These are phyloP conservation scores for Inga leiocalycina DNA, from an alignment of 306 rosid genomes.

Conservation along the genomic window DNA sequence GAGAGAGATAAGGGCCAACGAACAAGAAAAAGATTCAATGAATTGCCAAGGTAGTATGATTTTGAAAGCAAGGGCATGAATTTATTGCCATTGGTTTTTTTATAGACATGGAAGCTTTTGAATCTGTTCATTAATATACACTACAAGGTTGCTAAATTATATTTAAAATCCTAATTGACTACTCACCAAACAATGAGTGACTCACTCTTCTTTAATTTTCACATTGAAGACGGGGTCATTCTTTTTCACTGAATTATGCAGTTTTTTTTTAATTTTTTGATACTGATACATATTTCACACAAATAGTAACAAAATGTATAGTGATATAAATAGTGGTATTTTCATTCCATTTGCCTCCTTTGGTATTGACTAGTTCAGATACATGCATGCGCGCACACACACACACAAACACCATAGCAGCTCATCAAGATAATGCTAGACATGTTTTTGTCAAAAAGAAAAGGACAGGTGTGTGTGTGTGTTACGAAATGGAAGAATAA, in stretches of 20 bases:
- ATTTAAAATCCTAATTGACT: constrained; percentile 21
- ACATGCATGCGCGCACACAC: not conserved
- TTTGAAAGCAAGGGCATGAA: not conserved
- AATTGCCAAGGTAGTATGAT: not conserved
- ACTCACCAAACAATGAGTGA: not conserved
- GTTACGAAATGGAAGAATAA: not conserved
- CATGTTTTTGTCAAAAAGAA: too few species aligned
- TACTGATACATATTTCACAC: not conserved
- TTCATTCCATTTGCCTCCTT: not conserved
- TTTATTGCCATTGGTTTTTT: not conserved
- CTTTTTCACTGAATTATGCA: not conserved
- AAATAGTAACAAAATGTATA: too few species aligned
- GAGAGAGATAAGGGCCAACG: too few species aligned
- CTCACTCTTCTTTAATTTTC: not conserved
- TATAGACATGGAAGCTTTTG: not conserved
- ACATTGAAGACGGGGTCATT: not conserved
- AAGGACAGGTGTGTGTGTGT: not conserved
- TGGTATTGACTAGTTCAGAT: not conserved
- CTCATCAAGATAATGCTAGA: too few species aligned
- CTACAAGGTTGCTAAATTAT: not conserved
- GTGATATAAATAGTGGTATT: not conserved
- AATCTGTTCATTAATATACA: not conserved
- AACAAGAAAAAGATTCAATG: too few species aligned
- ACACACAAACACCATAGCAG: too few species aligned
- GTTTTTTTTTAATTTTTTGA: not conserved